Conservation (phyloP, 1,284 basidiomycete genomes). For the Grifola frondosa region DNA sequence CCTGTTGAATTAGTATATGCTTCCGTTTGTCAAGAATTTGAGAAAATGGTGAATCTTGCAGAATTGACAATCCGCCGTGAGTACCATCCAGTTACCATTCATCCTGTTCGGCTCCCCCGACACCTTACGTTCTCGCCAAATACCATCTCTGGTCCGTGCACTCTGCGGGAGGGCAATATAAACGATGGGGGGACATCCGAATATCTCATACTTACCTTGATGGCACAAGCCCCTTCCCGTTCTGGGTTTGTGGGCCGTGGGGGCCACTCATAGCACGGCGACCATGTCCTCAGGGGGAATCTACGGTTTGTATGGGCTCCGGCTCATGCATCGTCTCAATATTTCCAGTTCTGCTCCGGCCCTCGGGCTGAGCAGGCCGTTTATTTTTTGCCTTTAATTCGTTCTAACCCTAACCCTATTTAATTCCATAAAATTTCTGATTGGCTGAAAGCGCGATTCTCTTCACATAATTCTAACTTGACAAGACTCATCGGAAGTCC, state of each 20-base stretch:
- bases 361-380: constrained; percentile 15
- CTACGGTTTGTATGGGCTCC: constrained; percentile 22
- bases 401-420: constrained; percentile 17
- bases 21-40: too few relatives aligned
- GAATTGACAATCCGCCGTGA: too few relatives aligned
- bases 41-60: too few relatives aligned
- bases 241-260: constrained; percentile 9
- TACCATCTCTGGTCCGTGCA: constrained; percentile 15
- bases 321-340: constrained; percentile 23
- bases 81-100: too few relatives aligned
- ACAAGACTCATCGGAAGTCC: too few relatives aligned
- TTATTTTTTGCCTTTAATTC: constrained; percentile 2
- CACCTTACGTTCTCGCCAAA: neutral
- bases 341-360: constrained; percentile 17
- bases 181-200: neutral
- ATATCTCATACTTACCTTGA: constrained; percentile 17
- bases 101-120: too few relatives aligned
- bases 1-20: too few relatives aligned
- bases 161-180: constrained; percentile 6
- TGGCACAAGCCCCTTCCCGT: constrained; percentile 11
- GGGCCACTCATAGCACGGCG: constrained; percentile 18
- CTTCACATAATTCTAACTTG: too few relatives aligned
- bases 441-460: too few relatives aligned
- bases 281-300: constrained; percentile 19
- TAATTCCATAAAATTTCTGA: too few relatives aligned